Evolutionary conservation across 2,329 filamentous ascomycete species (phyloP).

Genomic region (Lasiodiplodia gonubiensis): DNA sequence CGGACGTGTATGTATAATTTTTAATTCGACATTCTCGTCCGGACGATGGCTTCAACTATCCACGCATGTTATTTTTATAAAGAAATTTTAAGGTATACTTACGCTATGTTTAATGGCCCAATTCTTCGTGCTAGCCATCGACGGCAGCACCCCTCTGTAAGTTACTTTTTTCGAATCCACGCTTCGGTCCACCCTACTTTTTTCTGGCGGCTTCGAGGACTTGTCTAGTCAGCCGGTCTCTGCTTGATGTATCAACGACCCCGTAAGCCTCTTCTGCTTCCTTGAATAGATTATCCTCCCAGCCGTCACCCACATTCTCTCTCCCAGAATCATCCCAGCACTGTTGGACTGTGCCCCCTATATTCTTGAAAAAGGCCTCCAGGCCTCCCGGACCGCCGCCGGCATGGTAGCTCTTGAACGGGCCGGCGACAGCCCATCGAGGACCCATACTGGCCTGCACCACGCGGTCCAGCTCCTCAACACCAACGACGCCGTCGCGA

Average conservation of each 20-base stretch:
- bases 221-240: conserved; percentile 50
- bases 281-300: conserved; percentile 54
- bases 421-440: conserved; percentile 61
- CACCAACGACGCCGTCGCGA: conserved; percentile 58
- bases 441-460: conserved; percentile 60
- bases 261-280: conserved; percentile 58
- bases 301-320: conserved; percentile 50
- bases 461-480: conserved; percentile 60
- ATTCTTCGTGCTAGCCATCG: too few relatives aligned
- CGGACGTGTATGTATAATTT: too few relatives aligned
- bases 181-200: too few relatives aligned
- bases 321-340: conserved; percentile 60
- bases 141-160: too few relatives aligned
- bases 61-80: too few relatives aligned
- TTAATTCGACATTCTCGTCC: too few relatives aligned
- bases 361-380: conserved; percentile 60
- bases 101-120: too few relatives aligned
- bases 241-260: conserved; percentile 46
- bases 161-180: too few relatives aligned
- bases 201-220: conserved; percentile 47
- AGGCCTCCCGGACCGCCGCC: conserved; percentile 62
- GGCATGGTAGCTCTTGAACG: conserved; percentile 65
- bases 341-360: conserved; percentile 60
- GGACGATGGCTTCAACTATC: too few relatives aligned
- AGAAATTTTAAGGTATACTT: too few relatives aligned